Percentiles rank a stretch among this genome's conserved stretches.
Evolutionary conservation across 169 alveolate genomes (phyloP).

Genomic region (Fabrea salina): DNA sequence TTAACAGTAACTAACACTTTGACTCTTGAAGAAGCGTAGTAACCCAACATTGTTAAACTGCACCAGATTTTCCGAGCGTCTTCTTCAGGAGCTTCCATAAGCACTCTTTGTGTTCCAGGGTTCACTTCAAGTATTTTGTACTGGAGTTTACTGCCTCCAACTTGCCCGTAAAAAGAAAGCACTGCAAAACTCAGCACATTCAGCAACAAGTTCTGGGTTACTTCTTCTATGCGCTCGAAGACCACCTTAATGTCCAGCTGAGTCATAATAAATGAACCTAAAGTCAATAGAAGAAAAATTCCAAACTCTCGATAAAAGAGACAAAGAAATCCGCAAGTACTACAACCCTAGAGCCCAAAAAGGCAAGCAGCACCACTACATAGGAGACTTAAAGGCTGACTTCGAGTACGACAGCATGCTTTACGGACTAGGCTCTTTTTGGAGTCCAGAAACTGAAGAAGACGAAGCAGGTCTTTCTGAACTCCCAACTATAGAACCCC

Average conservation of each 20-base stretch:
- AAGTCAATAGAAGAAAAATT: neutral
- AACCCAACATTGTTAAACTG: neutral
- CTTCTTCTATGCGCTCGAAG: too few relatives aligned
- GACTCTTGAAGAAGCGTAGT: neutral
- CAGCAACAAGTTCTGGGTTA: neutral
- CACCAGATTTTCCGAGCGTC: neutral
- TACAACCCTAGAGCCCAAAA: conserved; percentile 11
- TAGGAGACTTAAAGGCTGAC: conserved; percentile 14
- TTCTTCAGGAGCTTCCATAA: neutral
- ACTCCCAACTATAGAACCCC: neutral
- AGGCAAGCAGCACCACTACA: conserved; percentile 12
- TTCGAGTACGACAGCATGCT: conserved; percentile 19
- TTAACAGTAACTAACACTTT: neutral
- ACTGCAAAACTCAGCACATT: neutral
- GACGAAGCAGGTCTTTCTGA: neutral
- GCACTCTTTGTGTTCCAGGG: neutral
- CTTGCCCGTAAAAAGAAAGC: neutral
- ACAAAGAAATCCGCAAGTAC: neutral
- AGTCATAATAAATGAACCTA: too few relatives aligned
- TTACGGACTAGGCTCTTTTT: conserved; percentile 16
- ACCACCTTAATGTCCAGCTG: too few relatives aligned
- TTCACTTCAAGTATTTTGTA: neutral
- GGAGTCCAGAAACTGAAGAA: neutral
- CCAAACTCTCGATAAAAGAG: conserved; percentile 11
- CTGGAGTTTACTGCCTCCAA: neutral